phyloP scores from a whole-genome alignment of 441 rosid species.

The Caryocar brasiliense region DNA sequence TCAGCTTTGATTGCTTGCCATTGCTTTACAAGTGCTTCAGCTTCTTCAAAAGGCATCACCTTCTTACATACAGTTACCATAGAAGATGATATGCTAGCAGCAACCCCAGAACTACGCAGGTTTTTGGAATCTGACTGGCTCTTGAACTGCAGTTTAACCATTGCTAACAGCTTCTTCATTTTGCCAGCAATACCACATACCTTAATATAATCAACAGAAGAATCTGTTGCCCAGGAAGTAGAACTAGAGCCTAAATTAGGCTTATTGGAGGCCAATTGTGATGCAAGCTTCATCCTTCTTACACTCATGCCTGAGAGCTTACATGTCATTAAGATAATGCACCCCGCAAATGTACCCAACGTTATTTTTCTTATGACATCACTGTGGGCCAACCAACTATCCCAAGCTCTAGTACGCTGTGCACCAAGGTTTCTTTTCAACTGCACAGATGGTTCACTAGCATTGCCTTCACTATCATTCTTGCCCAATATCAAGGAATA shows the following conservation, averaged over 20 bases:
- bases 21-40: slow-evolving; percentile 75
- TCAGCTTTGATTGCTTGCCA: slow-evolving; percentile 91
- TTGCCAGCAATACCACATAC: slow-evolving; percentile 29
- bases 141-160: slow-evolving; percentile 32
- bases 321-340: slow-evolving; percentile 37
- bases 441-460: slow-evolving; percentile 43
- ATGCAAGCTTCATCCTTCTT: slow-evolving; percentile 24
- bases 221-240: slow-evolving; percentile 22
- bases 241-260: slow-evolving; percentile 29
- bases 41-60: slow-evolving; percentile 70
- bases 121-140: slow-evolving; percentile 26
- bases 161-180: slow-evolving; percentile 37
- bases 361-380: slow-evolving; percentile 35
- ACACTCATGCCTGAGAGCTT: slow-evolving; percentile 34
- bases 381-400: slow-evolving; percentile 33
- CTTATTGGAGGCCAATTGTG: slow-evolving; percentile 25
- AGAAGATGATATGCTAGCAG: slow-evolving; percentile 37
- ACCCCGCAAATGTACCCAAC: slow-evolving; percentile 47
- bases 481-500: slow-evolving; percentile 31
- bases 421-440: slow-evolving; percentile 50
- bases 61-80: slow-evolving; percentile 27
- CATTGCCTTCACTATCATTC: slow-evolving; percentile 34
- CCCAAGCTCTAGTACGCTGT: slow-evolving; percentile 36
- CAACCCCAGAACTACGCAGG: slow-evolving; percentile 23
- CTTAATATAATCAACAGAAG: slow-evolving; percentile 24